A percentile compares a stretch with the other conserved stretches of the same genome.
phyloP scores from a whole-genome alignment of 129 eudicot genomes.

The Pulicaria dysenterica region DNA sequence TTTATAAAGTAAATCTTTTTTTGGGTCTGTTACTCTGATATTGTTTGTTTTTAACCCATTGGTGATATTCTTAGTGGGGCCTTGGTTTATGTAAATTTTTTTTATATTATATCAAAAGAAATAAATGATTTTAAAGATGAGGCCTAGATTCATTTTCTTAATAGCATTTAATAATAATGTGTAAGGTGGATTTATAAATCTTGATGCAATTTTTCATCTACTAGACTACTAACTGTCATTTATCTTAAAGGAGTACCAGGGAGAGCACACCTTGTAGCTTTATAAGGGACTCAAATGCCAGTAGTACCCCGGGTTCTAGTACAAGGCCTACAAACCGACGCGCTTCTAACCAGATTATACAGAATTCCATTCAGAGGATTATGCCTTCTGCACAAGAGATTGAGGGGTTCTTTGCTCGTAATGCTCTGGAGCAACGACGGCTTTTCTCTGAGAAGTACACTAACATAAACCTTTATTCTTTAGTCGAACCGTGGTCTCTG shows the following conservation, averaged over 20 bases:
- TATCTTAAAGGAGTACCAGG: conserved; percentile 66
- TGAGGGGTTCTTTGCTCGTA: conserved; percentile 68
- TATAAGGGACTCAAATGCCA: conserved; percentile 54
- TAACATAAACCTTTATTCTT: conserved; percentile 7
- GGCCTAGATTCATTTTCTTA: conserved; percentile 7
- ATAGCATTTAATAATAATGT: neutral
- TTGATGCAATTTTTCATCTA: conserved; percentile 8
- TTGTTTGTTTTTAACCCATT: conserved; percentile 35
- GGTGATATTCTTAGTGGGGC: conserved; percentile 44
- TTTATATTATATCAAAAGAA: conserved; percentile 18
- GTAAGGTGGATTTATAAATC: neutral
- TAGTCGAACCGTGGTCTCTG: neutral
- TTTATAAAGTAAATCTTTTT: conserved; percentile 30
- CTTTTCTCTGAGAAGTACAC: conserved; percentile 71
- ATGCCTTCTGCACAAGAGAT: conserved; percentile 72
- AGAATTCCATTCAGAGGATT: conserved; percentile 40
- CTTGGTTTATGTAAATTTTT: conserved; percentile 25
- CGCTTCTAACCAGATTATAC: conserved; percentile 40
- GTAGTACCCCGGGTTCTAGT: conserved; percentile 67
- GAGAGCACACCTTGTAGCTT: conserved; percentile 96
- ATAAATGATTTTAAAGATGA: conserved; percentile 13
- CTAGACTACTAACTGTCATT: conserved; percentile 7
- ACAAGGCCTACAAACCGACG: conserved; percentile 43
- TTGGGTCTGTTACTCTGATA: conserved; percentile 35
- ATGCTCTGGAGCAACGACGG: conserved; percentile 66